Percentiles rank a stretch among this genome's conserved stretches.
Evolutionary conservation across 768 basidiomycete species (phyloP).

Genomic region (button mushroom (Agaricus bisporus)): DNA sequence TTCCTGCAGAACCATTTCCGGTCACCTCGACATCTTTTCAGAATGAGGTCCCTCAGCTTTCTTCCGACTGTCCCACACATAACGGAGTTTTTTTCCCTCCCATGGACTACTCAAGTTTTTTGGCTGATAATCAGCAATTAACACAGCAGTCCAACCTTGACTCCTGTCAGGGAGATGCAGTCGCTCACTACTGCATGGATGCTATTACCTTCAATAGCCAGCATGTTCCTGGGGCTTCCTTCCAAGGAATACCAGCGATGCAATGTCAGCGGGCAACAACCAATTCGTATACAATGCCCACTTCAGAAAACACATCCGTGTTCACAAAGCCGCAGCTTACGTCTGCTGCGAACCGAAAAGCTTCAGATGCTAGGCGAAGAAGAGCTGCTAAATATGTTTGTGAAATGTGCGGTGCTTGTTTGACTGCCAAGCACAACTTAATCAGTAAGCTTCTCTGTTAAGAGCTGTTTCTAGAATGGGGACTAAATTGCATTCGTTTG

Average conservation of each 20-base stretch:
- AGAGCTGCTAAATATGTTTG: slow-evolving; percentile 18
- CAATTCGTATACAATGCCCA: neutral
- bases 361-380: slow-evolving; percentile 13
- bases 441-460: slow-evolving; percentile 16
- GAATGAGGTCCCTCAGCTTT: neutral
- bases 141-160: neutral
- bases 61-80: neutral
- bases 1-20: too few relatives aligned
- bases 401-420: slow-evolving; percentile 16
- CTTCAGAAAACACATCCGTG: neutral
- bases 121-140: too few relatives aligned
- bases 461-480: neutral
- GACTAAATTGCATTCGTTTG: neutral
- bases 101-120: too few relatives aligned
- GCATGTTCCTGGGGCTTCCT: neutral
- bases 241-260: too few relatives aligned
- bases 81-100: neutral
- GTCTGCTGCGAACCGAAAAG: slow-evolving; percentile 3
- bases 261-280: neutral
- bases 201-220: neutral
- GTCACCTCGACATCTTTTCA: too few relatives aligned
- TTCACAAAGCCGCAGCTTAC: slow-evolving; percentile 1
- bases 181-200: neutral
- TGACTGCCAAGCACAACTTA: slow-evolving; percentile 23
- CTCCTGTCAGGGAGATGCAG: neutral